Conservation (phyloP, 2,329 filamentous ascomycete species). For the Calonectria pauciramosa region DNA sequence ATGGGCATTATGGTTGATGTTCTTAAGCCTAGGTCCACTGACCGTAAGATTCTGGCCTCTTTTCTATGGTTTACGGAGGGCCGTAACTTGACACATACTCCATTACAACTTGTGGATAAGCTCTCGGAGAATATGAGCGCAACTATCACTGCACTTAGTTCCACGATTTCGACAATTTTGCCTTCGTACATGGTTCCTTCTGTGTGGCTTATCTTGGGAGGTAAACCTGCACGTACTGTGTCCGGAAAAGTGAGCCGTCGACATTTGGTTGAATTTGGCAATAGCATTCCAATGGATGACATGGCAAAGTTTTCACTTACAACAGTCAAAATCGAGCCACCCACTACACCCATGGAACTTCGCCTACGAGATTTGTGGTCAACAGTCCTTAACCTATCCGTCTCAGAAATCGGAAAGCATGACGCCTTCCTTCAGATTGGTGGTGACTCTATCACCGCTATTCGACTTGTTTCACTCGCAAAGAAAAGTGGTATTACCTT, state of each 20-base stretch:
- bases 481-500: constrained; percentile 1
- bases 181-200: constrained; percentile 35
- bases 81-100: not conserved
- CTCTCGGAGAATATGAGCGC: not conserved
- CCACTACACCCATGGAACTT: not conserved
- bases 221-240: constrained; percentile 26
- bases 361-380: constrained; percentile 25
- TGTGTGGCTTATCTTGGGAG: constrained; percentile 20
- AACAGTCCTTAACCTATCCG: constrained; percentile 13
- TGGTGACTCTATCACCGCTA: constrained; percentile 43
- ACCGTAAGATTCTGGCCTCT: constrained; percentile 17
- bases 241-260: constrained; percentile 37
- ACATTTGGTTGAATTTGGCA: constrained; percentile 10
- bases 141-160: not conserved
- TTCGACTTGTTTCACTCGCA: constrained; percentile 33
- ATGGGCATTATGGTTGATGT: constrained; percentile 38
- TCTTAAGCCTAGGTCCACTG: not conserved
- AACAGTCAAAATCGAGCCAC: not conserved
- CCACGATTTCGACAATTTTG: constrained; percentile 20
- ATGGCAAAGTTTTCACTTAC: not conserved
- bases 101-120: not conserved
- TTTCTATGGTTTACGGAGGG: constrained; percentile 17
- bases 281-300: not conserved
- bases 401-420: constrained; percentile 46
- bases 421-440: constrained; percentile 44